Conservation (phyloP, 2,329 filamentous ascomycete species). For the Cephalotrichum gorgonifer region DNA sequence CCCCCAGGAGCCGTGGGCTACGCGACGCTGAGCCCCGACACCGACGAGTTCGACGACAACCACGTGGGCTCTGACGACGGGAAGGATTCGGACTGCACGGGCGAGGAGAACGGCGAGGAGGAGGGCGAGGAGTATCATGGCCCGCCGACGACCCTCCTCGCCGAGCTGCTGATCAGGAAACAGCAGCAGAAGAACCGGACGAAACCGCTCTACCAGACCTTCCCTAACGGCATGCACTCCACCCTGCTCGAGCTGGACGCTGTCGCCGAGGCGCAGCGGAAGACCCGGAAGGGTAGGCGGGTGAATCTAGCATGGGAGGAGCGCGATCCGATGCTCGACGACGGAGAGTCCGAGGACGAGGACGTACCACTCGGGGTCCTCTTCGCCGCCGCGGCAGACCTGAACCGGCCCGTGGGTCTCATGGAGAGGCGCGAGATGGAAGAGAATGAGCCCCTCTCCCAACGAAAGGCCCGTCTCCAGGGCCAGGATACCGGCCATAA, state of each 20-base stretch:
- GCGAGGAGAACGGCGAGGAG: conserved; percentile 33
- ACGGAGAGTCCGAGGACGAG: conserved; percentile 51
- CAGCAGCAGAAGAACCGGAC: conserved; percentile 76
- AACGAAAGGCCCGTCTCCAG: conserved; percentile 63
- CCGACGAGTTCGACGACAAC: conserved; percentile 1
- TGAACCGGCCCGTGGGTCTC: conserved; percentile 59
- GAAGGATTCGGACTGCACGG: conserved; percentile 20
- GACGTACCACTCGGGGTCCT: conserved; percentile 84
- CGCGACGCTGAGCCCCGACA: conserved; percentile 4
- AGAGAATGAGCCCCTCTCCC: conserved; percentile 82
- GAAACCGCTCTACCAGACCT: conserved; percentile 43
- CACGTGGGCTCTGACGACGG: conserved; percentile 11
- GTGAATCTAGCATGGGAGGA: conserved; percentile 90
- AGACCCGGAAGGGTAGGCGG: conserved; percentile 61
- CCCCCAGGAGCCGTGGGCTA: conserved; percentile 12
- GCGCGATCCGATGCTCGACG: conserved; percentile 22
- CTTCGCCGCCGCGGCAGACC: conserved; percentile 47
- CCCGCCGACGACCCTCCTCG: conserved; percentile 79
- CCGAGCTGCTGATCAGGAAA: conserved; percentile 85
- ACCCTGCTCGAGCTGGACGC: conserved; percentile 86
- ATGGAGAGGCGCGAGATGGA: conserved; percentile 78
- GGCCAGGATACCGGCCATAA: conserved; percentile 27
- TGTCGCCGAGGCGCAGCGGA: conserved; percentile 74
- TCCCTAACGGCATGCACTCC: conserved; percentile 74
- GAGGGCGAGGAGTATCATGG: conserved; percentile 49